Conservation (phyloP, 2,329 filamentous ascomycete genomes). For the Fusarium sacchari region DNA sequence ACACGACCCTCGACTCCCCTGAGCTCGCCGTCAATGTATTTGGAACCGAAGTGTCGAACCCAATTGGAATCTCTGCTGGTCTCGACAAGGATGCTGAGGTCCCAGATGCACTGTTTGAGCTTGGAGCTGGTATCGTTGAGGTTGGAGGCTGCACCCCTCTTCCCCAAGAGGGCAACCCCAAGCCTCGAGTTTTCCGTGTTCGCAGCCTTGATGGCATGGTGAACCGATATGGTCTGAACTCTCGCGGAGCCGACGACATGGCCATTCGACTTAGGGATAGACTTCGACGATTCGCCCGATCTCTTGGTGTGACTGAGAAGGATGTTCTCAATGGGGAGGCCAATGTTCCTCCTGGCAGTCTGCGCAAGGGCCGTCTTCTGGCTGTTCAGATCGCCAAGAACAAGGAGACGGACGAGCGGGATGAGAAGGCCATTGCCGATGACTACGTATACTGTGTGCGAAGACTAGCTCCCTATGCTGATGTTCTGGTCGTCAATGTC, state of each 20-base stretch:
- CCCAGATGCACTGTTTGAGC: slow-evolving; percentile 82
- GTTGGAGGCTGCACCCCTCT: slow-evolving; percentile 89
- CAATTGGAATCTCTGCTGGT: slow-evolving; percentile 93
- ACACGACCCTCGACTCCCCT: slow-evolving; percentile 49
- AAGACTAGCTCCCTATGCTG: slow-evolving; percentile 85
- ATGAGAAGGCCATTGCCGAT: slow-evolving; percentile 82
- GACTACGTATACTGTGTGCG: slow-evolving; percentile 92
- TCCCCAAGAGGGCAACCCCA: slow-evolving; percentile 89
- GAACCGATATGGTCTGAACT: slow-evolving; percentile 96
- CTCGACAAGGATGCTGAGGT: slow-evolving; percentile 95
- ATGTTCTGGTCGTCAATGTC: slow-evolving; percentile 97
- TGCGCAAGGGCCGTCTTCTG: slow-evolving; percentile 79
- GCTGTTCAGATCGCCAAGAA: slow-evolving; percentile 98
- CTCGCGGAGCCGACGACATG: slow-evolving; percentile 86
- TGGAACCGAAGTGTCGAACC: slow-evolving; percentile 80
- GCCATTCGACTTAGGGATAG: slow-evolving; percentile 81
- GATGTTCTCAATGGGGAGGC: slow-evolving; percentile 81
- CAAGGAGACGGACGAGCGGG: slow-evolving; percentile 85
- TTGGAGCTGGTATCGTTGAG: slow-evolving; percentile 89
- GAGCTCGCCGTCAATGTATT: slow-evolving; percentile 68
- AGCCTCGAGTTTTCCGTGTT: slow-evolving; percentile 87
- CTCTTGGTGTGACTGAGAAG: slow-evolving; percentile 74
- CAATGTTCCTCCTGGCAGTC: slow-evolving; percentile 82
- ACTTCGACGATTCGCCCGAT: slow-evolving; percentile 79
- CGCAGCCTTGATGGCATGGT: slow-evolving; percentile 87